Evolutionary conservation across 2,329 filamentous ascomycete species (phyloP), one percentile per base, ranked within the genome.

Genomic region (Colletotrichum costaricense): DNA sequence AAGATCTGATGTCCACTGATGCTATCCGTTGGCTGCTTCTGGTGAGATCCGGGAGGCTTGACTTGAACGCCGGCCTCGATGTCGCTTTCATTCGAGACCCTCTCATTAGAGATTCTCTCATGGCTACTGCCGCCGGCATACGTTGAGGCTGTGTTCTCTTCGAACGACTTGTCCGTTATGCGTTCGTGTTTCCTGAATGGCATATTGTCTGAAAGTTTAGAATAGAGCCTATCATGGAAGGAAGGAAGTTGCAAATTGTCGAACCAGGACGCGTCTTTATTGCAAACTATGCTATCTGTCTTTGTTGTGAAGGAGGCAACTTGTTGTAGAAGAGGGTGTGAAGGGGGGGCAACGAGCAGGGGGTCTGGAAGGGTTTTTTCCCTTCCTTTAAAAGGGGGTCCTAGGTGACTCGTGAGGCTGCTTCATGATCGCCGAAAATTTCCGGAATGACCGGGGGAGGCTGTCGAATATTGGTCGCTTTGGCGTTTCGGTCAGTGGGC

Each of bases 1-100:
- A 88, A 83, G 24, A 84, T 71, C 74, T 89, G 87, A 70, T 85
- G 84, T 0, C 72, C 74, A 2, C 85, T 87, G 35, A 87, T 76
- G n/a, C 76, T 76, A 6, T 77, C 67, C 54, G 82, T 87, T 22
- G 87, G 84, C 52, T 79, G 79, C 77, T 67, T 68, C 22, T 46
- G 58, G 11, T 26, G 68, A 19, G 19, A 49, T 7, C 4, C 14
- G 1, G 33, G 5, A 19, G 30, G 38, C 7, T 38, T 38, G 2
- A 11, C 2, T 22, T 26, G 19, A 33, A 63, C 2, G 24, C 52
- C 69, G 1, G 26, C 26, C 30, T 72, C 69, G 12, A 63, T 12
- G 12, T 72, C 69, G 54, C 54, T 30, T 19, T 35, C 38, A n/a
- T 14, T 9, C 4, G n/a, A 49, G 42, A 49, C 16, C 38, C 54